phyloP scores from a whole-genome alignment of 2,329 filamentous ascomycete genomes.

The Ceratocystis papillata region DNA sequence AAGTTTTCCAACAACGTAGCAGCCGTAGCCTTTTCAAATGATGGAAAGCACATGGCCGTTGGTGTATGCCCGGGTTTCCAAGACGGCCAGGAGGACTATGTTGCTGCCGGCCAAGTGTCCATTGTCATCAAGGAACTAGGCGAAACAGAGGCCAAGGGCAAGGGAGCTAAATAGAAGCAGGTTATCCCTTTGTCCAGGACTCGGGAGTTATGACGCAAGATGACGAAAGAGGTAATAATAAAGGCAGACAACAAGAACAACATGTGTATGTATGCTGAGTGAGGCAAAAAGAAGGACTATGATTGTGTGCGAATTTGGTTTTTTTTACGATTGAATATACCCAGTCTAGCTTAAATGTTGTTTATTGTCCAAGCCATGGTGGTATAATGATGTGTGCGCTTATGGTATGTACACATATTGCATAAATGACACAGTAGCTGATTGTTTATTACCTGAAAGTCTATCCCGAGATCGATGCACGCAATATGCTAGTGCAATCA shows the following conservation, averaged over 20 bases:
- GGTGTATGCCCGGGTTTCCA: slow-evolving; percentile 81
- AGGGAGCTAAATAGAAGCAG: slow-evolving; percentile 53
- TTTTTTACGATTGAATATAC: slow-evolving; percentile 12
- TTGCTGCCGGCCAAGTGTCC: slow-evolving; percentile 59
- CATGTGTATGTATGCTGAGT: not conserved
- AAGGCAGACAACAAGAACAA: not conserved
- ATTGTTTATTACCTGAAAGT: not conserved
- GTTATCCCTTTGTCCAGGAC: not conserved
- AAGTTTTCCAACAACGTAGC: slow-evolving; percentile 70
- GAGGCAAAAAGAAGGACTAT: slow-evolving; percentile 7
- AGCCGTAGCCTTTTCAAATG: slow-evolving; percentile 62
- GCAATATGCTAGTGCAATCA: too few relatives aligned
- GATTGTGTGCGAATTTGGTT: slow-evolving; percentile 8
- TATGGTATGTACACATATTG: not conserved
- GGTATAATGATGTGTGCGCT: not conserved
- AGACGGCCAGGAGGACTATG: slow-evolving; percentile 70
- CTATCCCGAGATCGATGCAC: not conserved
- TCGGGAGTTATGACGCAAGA: not conserved
- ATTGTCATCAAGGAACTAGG: slow-evolving; percentile 74
- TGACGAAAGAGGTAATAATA: slow-evolving; percentile 1
- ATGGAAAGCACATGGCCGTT: slow-evolving; percentile 69
- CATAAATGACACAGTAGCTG: too few relatives aligned
- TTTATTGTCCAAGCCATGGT: too few relatives aligned
- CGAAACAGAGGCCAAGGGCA: slow-evolving; percentile 80
- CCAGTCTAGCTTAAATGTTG: not conserved